Conservation (phyloP, 2,329 filamentous ascomycete species). For the Cladosporium sp. region DNA sequence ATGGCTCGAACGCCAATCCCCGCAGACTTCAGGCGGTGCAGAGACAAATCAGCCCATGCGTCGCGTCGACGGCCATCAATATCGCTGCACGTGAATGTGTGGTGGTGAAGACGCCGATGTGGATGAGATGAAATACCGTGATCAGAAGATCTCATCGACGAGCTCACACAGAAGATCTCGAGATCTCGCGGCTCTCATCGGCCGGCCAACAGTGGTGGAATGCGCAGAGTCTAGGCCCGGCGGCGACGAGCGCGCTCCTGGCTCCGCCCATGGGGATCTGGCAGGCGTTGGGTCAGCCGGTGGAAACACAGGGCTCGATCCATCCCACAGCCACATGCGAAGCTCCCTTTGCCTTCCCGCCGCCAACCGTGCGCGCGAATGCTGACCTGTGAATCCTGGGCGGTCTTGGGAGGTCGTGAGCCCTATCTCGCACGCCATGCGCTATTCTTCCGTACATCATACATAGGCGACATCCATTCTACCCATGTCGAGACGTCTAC, state of each 20-base stretch:
- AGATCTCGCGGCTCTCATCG: not conserved
- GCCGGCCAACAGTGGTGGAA: constrained; percentile 1
- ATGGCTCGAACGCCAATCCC: not conserved
- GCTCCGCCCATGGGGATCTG: constrained; percentile 2
- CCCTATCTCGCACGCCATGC: not conserved
- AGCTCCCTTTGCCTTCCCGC: constrained; percentile 1
- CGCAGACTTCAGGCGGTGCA: not conserved
- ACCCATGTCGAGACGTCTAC: no score
- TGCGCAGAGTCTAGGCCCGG: constrained; percentile 1
- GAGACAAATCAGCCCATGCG: not conserved
- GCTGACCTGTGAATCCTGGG: not conserved
- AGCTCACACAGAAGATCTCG: not conserved
- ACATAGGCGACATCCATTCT: no score
- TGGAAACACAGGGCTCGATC: not conserved
- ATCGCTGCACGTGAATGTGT: no score
- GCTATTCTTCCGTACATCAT: no score
- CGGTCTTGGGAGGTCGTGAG: constrained; percentile 8
- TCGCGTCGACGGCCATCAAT: no score
- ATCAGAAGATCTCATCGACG: no score
- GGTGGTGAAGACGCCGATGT: no score
- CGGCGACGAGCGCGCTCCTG: not conserved
- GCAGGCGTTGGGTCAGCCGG: constrained; percentile 4
- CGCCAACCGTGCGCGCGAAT: constrained; percentile 8
- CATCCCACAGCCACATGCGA: not conserved
- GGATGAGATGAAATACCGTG: no score